phyloP scores from a whole-genome alignment of 2,329 filamentous ascomycete genomes.

The Arthrobotrys sphaeroides region DNA sequence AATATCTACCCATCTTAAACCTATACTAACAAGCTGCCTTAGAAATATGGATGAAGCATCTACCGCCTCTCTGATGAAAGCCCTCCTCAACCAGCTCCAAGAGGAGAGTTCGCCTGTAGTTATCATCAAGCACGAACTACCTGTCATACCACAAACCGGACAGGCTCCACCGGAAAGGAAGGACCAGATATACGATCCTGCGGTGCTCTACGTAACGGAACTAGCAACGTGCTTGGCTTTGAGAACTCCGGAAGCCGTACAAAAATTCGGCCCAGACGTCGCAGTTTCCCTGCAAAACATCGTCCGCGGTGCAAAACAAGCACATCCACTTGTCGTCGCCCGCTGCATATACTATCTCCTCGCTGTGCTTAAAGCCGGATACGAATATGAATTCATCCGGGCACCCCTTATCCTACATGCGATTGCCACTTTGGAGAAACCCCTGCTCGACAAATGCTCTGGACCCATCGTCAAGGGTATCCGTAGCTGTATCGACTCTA shows the following conservation, averaged over 20 bases:
- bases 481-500: slow-evolving; percentile 74
- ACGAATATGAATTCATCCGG: slow-evolving; percentile 89
- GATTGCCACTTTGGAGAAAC: slow-evolving; percentile 85
- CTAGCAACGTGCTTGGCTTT: slow-evolving; percentile 84
- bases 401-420: slow-evolving; percentile 90
- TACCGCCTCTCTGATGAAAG: slow-evolving; percentile 69
- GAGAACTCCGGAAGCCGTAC: slow-evolving; percentile 76
- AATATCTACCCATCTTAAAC: not conserved
- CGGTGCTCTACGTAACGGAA: slow-evolving; percentile 88
- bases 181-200: slow-evolving; percentile 80
- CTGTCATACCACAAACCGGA: slow-evolving; percentile 71
- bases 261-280: slow-evolving; percentile 78
- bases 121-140: slow-evolving; percentile 88
- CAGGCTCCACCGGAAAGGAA: slow-evolving; percentile 66
- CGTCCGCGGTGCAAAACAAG: slow-evolving; percentile 78
- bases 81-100: slow-evolving; percentile 83
- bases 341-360: slow-evolving; percentile 88
- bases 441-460: slow-evolving; percentile 78
- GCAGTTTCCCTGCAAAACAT: slow-evolving; percentile 82
- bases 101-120: slow-evolving; percentile 83
- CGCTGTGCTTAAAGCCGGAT: slow-evolving; percentile 80
- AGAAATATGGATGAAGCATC: slow-evolving; percentile 49
- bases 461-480: slow-evolving; percentile 80
- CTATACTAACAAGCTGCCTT: not conserved
- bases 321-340: slow-evolving; percentile 85